Evolutionary conservation across 768 basidiomycete genomes (phyloP).

Genomic region (Lactarius trivialis): DNA sequence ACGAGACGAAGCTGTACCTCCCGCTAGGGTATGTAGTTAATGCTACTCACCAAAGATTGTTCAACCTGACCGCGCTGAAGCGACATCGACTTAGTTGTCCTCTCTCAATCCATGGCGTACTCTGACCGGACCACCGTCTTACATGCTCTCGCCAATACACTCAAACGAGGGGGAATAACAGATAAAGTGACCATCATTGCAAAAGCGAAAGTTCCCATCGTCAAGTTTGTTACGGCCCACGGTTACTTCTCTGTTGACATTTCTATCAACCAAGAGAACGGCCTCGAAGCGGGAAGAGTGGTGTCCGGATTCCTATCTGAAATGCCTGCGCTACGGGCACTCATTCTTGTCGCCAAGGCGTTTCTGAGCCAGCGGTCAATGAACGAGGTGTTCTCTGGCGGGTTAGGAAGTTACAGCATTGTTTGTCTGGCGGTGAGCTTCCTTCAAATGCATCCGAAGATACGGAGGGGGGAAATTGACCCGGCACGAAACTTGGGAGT

Average conservation of each 20-base stretch:
- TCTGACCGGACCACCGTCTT: slow-evolving; percentile 65
- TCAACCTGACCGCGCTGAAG: slow-evolving; percentile 35
- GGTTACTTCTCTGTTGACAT: slow-evolving; percentile 89
- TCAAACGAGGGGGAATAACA: slow-evolving; percentile 72
- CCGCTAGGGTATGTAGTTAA: slow-evolving; percentile 68
- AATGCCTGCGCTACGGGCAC: slow-evolving; percentile 70
- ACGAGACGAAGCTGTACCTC: slow-evolving; percentile 88
- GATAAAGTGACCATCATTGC: slow-evolving; percentile 80
- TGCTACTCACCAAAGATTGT: not conserved
- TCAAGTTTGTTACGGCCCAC: slow-evolving; percentile 84
- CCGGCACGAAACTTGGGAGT: slow-evolving; percentile 85
- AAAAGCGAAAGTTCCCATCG: slow-evolving; percentile 92
- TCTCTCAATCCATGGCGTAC: slow-evolving; percentile 70
- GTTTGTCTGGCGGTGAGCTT: slow-evolving; percentile 92
- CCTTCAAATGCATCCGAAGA: slow-evolving; percentile 95
- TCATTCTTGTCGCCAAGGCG: slow-evolving; percentile 85
- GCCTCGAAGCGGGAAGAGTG: slow-evolving; percentile 69
- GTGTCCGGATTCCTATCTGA: slow-evolving; percentile 73
- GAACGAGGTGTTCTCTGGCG: slow-evolving; percentile 98
- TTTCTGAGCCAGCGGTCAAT: slow-evolving; percentile 85
- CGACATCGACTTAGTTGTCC: slow-evolving; percentile 91
- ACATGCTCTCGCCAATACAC: slow-evolving; percentile 66
- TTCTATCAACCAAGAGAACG: slow-evolving; percentile 86
- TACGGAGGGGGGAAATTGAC: slow-evolving; percentile 82
- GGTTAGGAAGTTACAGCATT: slow-evolving; percentile 89